Evolutionary conservation across 2,329 filamentous ascomycete genomes (phyloP).

Genomic region (Xylariaceae sp.): DNA sequence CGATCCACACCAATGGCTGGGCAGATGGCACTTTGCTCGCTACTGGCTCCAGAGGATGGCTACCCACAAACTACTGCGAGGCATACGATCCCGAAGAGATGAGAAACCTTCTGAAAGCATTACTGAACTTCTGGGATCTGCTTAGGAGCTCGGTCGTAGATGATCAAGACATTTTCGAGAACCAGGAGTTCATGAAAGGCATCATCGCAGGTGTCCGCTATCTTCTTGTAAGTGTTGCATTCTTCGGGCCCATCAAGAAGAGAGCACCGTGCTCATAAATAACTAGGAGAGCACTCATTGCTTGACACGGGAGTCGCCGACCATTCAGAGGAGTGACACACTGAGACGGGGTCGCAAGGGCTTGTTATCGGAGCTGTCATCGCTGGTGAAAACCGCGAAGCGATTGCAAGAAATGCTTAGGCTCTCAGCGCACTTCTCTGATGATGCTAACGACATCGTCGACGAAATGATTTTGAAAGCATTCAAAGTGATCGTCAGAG

Average conservation of each 20-base stretch:
- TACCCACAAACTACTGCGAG: conserved; percentile 98
- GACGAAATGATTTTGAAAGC: conserved; percentile 93
- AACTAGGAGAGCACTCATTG: conserved; percentile 81
- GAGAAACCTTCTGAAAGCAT: conserved; percentile 76
- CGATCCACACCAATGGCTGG: conserved; percentile 97
- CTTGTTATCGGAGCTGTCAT: conserved; percentile 82
- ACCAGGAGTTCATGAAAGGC: conserved; percentile 91
- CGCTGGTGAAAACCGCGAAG: conserved; percentile 86
- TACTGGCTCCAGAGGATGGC: conserved; percentile 86
- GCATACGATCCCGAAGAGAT: conserved; percentile 88
- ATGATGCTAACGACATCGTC: conserved; percentile 71
- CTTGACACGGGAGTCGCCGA: conserved; percentile 73
- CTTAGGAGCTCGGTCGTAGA: conserved; percentile 74
- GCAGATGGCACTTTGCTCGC: conserved; percentile 89
- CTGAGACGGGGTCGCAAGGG: conserved; percentile 82
- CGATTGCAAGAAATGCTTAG: conserved; percentile 72
- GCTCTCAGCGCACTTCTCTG: conserved; percentile 43
- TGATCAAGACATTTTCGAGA: conserved; percentile 76
- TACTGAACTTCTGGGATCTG: conserved; percentile 91
- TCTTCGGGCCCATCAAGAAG: no score
- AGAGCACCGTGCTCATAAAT: no score
- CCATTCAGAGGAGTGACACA: conserved; percentile 72
- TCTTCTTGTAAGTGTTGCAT: conserved; percentile 66
- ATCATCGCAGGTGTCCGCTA: conserved; percentile 91
- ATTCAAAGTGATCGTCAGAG: conserved; percentile 90